Percentiles rank a stretch among this genome's conserved stretches.
These are phyloP conservation scores for Diaporthe nobilis DNA, from an alignment of 2,329 filamentous ascomycete species.

Conservation along the genomic window DNA sequence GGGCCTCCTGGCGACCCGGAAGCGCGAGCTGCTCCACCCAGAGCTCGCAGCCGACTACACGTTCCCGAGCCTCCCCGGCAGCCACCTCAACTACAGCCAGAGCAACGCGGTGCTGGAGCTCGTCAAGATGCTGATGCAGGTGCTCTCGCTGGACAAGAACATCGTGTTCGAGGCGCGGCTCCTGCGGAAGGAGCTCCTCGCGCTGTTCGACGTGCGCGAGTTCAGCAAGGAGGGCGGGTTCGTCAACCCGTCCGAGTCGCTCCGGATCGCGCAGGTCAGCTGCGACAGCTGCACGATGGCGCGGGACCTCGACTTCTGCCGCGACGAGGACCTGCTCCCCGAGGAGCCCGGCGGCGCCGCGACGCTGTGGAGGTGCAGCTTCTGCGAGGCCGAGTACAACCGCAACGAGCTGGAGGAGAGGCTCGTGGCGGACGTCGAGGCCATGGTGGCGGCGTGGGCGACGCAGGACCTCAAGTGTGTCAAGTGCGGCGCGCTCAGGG, in stretches of 20 bases:
- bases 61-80: conserved; percentile 85
- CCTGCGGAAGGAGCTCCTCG: conserved; percentile 88
- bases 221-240: conserved; percentile 93
- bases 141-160: conserved; percentile 90
- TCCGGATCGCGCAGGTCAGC: conserved; percentile 81
- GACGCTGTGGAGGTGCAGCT: conserved; percentile 78
- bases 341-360: conserved; percentile 39
- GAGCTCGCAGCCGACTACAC: conserved; percentile 89
- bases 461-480: conserved; percentile 90
- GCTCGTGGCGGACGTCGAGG: conserved; percentile 83
- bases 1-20: conserved; percentile 85
- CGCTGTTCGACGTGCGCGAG: conserved; percentile 93
- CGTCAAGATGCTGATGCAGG: conserved; percentile 93
- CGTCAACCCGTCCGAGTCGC: conserved; percentile 83
- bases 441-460: conserved; percentile 82
- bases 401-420: conserved; percentile 87
- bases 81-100: conserved; percentile 62
- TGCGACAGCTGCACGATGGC: conserved; percentile 93
- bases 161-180: conserved; percentile 90
- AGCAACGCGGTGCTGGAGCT: conserved; percentile 87
- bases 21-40: conserved; percentile 89
- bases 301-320: conserved; percentile 91
- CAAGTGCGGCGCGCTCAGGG: conserved; percentile 78
- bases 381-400: conserved; percentile 83
- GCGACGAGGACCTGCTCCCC: conserved; percentile 85